Base-by-base conservation (phyloP, 2,329 filamentous ascomycete genomes). In the Pestalotiopsis sp. region DNA sequence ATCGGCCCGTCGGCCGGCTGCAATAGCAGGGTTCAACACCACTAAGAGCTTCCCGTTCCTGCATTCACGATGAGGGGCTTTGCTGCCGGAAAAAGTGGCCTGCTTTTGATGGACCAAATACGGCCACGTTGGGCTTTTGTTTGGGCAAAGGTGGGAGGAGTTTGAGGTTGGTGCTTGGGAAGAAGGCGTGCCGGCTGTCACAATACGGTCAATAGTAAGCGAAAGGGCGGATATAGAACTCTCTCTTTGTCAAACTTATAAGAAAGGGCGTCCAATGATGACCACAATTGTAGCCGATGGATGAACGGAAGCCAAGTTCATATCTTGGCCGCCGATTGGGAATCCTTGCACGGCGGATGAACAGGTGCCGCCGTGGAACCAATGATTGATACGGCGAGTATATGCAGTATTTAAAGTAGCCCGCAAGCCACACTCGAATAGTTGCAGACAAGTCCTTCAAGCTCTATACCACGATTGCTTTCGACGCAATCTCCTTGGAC, bases 361-460 rank as follows among this genome's bases (percentile, higher is more conserved):
- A 64, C 17, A 27, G 38, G 25, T 64, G 61, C 61, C 61, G 61
- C 61, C 61, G 61, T 64, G 61, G 61, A 64, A 39, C 61, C 61
- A 45, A 23, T 23, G n/a, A 36, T 62, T 12, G 31, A 36, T 17
- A 39, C 31, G 13, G 59, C 31, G 31, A 62, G n/a, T 39, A 39
- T n/a, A 36, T 39, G 27, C 23, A 62, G 27, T 63, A 58, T 66
- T 67, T 67, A 67, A 49, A 67, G 6, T 17, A 58, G 20, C 55
- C 11, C 63, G 27, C 12, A 39, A 14, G 59, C 59, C 59, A 36
- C 59, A 36, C 17, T n/a, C 27, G 7, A 17, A 31, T 27, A 59
- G n/a, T 36, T 2, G 57, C 23, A 27, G 23, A 36, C 57, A 39
- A 4, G 31, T 39, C 27, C 58, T 61, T 27, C 17, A 17, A 27